Evolutionary conservation across 352 stramenopile genomes (phyloP), one percentile per base, ranked within the genome.

Genomic region (Peronospora belbahrii): DNA sequence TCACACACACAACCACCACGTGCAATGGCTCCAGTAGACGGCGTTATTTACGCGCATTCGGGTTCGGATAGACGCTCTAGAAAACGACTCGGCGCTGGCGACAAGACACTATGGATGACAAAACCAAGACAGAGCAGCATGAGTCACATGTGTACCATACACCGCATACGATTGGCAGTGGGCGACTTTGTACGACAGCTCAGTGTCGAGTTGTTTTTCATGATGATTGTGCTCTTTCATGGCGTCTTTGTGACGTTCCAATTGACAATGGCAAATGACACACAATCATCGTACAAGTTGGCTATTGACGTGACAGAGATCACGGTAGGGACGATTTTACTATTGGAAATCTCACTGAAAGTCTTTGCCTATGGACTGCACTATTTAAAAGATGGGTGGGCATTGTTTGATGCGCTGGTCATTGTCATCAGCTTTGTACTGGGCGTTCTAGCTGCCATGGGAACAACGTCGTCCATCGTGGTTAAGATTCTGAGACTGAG

Each of bases 161-260:
- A 88, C 35, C 70, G 64, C 18, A 27, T 80, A 3, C 75, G 78
- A 0, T 42, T 85, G 11, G 27, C 49, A 6, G 65, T 94, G 4
- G 80, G 80, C 45, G 72, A 86, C 43, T 91, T 90, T 50, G 88
- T 94, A 75, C 74, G 73, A 20, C 65, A 83, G 48, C 61, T 94
- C 3, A 83, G 82, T 52, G 83, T 94, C 18, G 78, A 94, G 55
- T 50, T 92, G 18, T 94, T 94, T 47, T 94, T 94, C 55, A 78
- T 89, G 27, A 86, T 90, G 62, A 88, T 92, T 56, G 76, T 94
- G 42, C 67, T 94, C 19, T 67, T 64, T 48, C 90, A 94, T 56
- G 83, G 83, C 20, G 62, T 84, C 27, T 91, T 94, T 36, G 83
- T 92, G 55, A 67, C 87, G 11, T 60, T 87, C 31, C 83, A 94